Evolutionary conservation across 2,329 filamentous ascomycete genomes (phyloP).

Genomic region (Phyllosticta paracitricarpa): DNA sequence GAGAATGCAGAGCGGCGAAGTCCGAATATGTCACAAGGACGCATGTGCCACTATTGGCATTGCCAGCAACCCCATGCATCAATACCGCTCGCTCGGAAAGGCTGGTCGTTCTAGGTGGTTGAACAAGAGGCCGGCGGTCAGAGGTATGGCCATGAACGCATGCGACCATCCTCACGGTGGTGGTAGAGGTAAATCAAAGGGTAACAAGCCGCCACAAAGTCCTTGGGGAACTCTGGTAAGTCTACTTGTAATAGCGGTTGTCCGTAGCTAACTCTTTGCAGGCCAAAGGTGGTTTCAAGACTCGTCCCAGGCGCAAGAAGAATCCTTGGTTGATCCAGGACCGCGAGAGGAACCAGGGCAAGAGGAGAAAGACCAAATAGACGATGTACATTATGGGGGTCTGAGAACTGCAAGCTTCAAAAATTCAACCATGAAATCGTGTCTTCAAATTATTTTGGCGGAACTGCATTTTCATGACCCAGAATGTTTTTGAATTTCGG

Average conservation of each 20-base stretch:
- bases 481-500: no score
- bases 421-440: neutral
- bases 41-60: slow-evolving; percentile 92
- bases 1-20: slow-evolving; percentile 82
- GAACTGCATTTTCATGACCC: no score
- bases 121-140: slow-evolving; percentile 87
- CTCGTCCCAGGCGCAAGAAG: slow-evolving; percentile 73
- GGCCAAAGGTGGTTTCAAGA: slow-evolving; percentile 86
- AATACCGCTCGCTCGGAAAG: slow-evolving; percentile 87
- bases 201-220: slow-evolving; percentile 88
- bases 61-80: slow-evolving; percentile 85
- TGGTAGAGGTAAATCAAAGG: slow-evolving; percentile 98
- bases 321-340: slow-evolving; percentile 87
- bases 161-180: slow-evolving; percentile 97
- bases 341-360: slow-evolving; percentile 81
- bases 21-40: slow-evolving; percentile 79
- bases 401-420: neutral
- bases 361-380: slow-evolving; percentile 45
- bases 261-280: slow-evolving; percentile 11
- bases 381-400: neutral
- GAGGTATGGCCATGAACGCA: slow-evolving; percentile 98
- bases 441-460: no score
- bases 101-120: slow-evolving; percentile 89
- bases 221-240: slow-evolving; percentile 93
- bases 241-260: slow-evolving; percentile 17